phyloP scores from a whole-genome alignment of 768 basidiomycete species.

The Termitomyces sp. region DNA sequence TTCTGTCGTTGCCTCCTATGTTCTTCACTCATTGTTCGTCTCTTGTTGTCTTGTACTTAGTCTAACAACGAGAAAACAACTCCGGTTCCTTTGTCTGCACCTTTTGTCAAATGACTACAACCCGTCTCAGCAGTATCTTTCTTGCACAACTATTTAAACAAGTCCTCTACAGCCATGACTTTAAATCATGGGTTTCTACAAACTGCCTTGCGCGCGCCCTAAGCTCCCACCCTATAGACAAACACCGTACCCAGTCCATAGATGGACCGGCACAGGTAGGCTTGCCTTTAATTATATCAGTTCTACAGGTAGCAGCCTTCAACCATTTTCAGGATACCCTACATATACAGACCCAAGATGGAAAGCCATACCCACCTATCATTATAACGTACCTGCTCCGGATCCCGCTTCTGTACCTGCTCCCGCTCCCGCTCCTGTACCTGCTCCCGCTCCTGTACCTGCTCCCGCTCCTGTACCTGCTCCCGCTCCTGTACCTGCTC shows the following conservation, averaged over 20 bases:
- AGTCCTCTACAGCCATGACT: background rate
- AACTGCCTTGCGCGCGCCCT: background rate
- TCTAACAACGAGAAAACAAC: background rate
- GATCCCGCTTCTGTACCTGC: background rate
- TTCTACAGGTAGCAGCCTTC: background rate
- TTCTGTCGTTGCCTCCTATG: conserved; percentile 5
- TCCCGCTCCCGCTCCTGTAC: background rate
- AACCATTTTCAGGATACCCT: background rate
- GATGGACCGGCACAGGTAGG: conserved; percentile 1
- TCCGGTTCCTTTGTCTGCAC: background rate
- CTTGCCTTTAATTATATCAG: background rate
- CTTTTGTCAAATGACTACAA: background rate
- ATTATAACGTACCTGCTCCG: background rate
- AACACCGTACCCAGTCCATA: background rate
- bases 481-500: background rate
- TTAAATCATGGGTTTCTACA: background rate
- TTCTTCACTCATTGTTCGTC: background rate
- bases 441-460: background rate
- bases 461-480: background rate
- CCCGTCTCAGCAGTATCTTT: background rate
- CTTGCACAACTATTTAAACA: background rate
- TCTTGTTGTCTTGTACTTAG: background rate
- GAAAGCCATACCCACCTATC: background rate
- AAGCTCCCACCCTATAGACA: background rate
- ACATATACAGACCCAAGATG: background rate